These are phyloP conservation scores for Jatropha curcas DNA, from an alignment of 345 rosid species.

Conservation along the genomic window DNA sequence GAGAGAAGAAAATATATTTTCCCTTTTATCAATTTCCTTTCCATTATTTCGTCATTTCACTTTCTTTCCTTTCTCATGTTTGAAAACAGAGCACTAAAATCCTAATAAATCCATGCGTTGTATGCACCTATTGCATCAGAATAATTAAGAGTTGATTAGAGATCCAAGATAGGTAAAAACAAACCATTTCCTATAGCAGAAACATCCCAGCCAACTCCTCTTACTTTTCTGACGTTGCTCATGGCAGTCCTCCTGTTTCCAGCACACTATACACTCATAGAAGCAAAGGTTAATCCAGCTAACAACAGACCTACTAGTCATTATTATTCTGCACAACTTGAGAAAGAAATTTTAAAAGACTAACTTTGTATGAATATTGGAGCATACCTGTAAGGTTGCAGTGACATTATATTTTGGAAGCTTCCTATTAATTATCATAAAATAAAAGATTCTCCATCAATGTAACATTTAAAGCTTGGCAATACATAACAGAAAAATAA, in stretches of 20 bases:
- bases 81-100: neutral
- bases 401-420: slow-evolving; percentile 76
- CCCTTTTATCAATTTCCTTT: neutral
- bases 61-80: neutral
- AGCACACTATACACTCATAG: slow-evolving; percentile 65
- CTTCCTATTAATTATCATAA: slow-evolving; percentile 43
- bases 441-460: slow-evolving; percentile 5
- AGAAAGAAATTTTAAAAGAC: neutral
- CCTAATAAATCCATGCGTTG: neutral
- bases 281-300: slow-evolving; percentile 11
- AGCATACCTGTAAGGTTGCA: slow-evolving; percentile 78
- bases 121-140: neutral
- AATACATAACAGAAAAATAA: slow-evolving; percentile 2
- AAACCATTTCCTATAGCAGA: slow-evolving; percentile 93
- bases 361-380: neutral
- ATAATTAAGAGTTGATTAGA: neutral
- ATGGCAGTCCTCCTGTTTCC: slow-evolving; percentile 98
- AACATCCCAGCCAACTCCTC: slow-evolving; percentile 96
- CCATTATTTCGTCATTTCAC: neutral
- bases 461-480: neutral
- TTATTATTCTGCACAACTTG: neutral
- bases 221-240: slow-evolving; percentile 77
- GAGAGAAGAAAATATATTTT: neutral
- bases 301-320: neutral
- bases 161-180: slow-evolving; percentile 14